phyloP scores from a whole-genome alignment of 202 grass and related monocot species.

The Zizania palustris region DNA sequence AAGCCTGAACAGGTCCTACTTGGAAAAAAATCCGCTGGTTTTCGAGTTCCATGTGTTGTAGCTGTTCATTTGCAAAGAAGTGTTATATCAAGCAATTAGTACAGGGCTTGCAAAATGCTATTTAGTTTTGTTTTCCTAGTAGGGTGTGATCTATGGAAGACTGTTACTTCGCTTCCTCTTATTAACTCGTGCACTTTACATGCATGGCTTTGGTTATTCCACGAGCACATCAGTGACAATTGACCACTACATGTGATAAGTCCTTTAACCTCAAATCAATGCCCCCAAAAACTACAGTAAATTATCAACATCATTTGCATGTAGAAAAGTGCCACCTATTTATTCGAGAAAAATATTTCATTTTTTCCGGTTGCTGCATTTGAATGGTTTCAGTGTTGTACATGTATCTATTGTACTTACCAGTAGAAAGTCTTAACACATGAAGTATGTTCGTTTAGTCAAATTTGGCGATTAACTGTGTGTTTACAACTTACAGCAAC shows the following conservation, averaged over 20 bases:
- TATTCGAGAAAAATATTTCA: neutral
- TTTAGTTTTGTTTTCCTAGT: conserved; percentile 24
- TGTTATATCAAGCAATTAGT: conserved; percentile 21
- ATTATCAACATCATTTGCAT: neutral
- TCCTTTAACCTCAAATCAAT: conserved; percentile 22
- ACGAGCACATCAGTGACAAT: neutral
- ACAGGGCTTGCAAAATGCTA: neutral
- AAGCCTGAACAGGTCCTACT: neutral
- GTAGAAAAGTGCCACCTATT: neutral
- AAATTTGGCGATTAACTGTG: conserved; percentile 41
- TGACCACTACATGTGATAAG: neutral
- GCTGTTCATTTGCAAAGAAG: neutral
- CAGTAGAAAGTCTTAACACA: neutral
- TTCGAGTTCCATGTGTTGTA: neutral
- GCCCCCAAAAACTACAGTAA: neutral
- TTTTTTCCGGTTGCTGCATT: conserved; percentile 1
- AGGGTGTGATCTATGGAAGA: conserved; percentile 24
- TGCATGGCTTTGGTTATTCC: conserved; percentile 25
- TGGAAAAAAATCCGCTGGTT: conserved; percentile 10
- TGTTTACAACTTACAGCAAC: conserved; percentile 61
- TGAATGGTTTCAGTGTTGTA: neutral
- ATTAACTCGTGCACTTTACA: conserved; percentile 15
- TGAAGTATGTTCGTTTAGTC: conserved; percentile 14
- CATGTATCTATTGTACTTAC: conserved; percentile 4
- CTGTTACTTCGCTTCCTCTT: conserved; percentile 8